A percentile compares a stretch with the other conserved stretches of the same genome.
phyloP scores from a whole-genome alignment of 306 rosid species.

The Begonia fuchsioides region DNA sequence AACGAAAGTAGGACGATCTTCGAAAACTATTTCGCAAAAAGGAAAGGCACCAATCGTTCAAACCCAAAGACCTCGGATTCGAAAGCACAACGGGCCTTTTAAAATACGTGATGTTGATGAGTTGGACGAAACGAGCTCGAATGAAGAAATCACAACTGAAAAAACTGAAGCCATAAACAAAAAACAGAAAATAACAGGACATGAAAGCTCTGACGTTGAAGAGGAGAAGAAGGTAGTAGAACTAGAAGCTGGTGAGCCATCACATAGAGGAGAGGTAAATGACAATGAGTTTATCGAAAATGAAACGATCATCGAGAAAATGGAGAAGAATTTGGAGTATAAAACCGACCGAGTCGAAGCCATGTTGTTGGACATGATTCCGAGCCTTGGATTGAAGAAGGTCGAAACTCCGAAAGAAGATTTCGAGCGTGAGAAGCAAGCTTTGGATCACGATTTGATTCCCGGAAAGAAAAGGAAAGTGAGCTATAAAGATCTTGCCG shows the following conservation, averaged over 20 bases:
- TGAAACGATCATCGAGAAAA: constrained; percentile 15
- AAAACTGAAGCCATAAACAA: constrained; percentile 14
- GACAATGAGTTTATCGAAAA: constrained; percentile 21
- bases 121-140: constrained; percentile 40
- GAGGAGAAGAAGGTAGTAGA: constrained; percentile 11
- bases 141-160: constrained; percentile 17
- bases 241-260: constrained; percentile 15
- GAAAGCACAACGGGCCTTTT: constrained; percentile 32
- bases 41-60: constrained; percentile 24
- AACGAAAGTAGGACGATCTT: constrained; percentile 71
- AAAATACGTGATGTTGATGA: constrained; percentile 45
- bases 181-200: constrained; percentile 3
- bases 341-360: constrained; percentile 61
- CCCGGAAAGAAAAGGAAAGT: constrained; percentile 65
- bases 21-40: constrained; percentile 21
- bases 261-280: constrained; percentile 8
- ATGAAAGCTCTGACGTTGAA: constrained; percentile 13
- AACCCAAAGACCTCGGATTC: constrained; percentile 31
- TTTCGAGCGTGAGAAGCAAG: constrained; percentile 19
- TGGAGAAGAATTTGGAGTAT: constrained; percentile 29
- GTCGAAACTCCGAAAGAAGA: constrained; percentile 7
- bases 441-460: constrained; percentile 16
- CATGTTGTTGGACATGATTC: constrained; percentile 76
- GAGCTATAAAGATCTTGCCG: constrained; percentile 74
- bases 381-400: constrained; percentile 39